A percentile compares a stretch with the other conserved stretches of the same genome.
Evolutionary conservation across 2,329 filamentous ascomycete species (phyloP).

Genomic region (Pyrenochaeta sp.): DNA sequence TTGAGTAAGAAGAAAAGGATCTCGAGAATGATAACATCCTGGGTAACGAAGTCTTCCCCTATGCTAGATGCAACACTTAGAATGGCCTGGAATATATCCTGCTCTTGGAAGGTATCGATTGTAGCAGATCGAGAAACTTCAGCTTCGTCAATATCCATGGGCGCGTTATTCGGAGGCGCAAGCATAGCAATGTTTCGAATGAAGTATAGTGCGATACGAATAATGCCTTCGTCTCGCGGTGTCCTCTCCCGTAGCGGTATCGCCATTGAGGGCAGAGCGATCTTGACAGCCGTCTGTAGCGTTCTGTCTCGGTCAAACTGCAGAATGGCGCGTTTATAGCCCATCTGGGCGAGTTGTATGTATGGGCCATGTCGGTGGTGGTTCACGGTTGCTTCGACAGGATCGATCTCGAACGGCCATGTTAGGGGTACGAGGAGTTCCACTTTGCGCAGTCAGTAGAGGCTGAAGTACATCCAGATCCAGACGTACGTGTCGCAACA

Average conservation of each 20-base stretch:
- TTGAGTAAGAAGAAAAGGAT: conserved; percentile 93
- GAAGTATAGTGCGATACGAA: conserved; percentile 89
- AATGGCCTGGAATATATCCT: conserved; percentile 87
- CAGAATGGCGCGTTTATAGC: conserved; percentile 88
- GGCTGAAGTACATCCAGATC: accelerated
- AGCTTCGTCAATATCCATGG: conserved; percentile 86
- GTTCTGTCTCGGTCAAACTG: conserved; percentile 81
- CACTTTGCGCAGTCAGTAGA: conserved; percentile 56
- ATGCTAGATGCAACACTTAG: conserved; percentile 91
- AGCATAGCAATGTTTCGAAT: conserved; percentile 90
- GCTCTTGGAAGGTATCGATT: conserved; percentile 87
- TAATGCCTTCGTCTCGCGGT: conserved; percentile 85
- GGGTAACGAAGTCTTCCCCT: conserved; percentile 88
- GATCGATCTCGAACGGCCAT: conserved; percentile 86
- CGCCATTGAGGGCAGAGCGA: conserved; percentile 87
- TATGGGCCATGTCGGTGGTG: conserved; percentile 92
- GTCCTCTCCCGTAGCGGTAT: conserved; percentile 77
- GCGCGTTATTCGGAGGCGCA: conserved; percentile 73
- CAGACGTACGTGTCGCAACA: conserved; percentile 72
- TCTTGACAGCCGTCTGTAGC: conserved; percentile 80
- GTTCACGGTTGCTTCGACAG: conserved; percentile 86
- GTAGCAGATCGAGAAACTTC: conserved; percentile 88
- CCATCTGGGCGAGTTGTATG: conserved; percentile 84
- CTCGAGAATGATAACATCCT: conserved; percentile 90
- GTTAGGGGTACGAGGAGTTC: conserved; percentile 92